Evolutionary conservation across 768 basidiomycete genomes (phyloP), one percentile per base, ranked within the genome.

Genomic region (Russula dissimulans): DNA sequence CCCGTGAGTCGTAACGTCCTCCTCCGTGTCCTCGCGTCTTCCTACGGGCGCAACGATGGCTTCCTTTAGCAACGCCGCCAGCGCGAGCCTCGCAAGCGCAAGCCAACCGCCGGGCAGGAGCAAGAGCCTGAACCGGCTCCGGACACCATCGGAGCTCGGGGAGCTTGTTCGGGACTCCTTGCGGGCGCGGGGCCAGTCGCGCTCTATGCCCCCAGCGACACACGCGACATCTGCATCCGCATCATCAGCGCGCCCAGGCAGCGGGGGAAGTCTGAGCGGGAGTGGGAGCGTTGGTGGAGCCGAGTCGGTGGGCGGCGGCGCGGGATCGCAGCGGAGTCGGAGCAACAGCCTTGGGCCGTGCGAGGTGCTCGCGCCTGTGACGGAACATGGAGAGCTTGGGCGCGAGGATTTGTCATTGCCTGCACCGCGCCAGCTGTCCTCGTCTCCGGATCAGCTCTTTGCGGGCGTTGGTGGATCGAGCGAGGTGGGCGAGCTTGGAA

Each of bases 301-400:
- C 1, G 53, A 53, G 17, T 42, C 52, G 17, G 22, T 14, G 39
- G 7, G 26, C 22, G 22, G 22, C 29, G 5, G 47, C 34, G 7
- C 5, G 32, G 22, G 22, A 26, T 32, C 41, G 2, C 43, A 47
- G 58, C 62, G 62, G 50, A 60, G 62, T 6, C 42, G 62, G 39
- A 63, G 53, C 7, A 65, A 56, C 17, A 65, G 64, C 50, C 60
- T 62, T 8, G 60, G 52, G 1, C 32, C 56, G 18, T 36, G 22
- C 59, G 63, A 64, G 46, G 54, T 48, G 18, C 61, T 65, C 6
- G 49, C 64, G 29, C 61, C 64, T 1, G 64, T 65, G 12, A 65
- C 64, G 49, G 64, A 65, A 41, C 57, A 54, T 10, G 57, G 61
- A 34, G 64, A 63, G 22, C 41, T 60, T 1, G 59, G 53, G 1